A percentile compares a stretch with the other conserved stretches of the same genome.
Evolutionary conservation across 176 grass and related monocot genomes (phyloP).

Genomic region (Tillandsia leiboldiana): DNA sequence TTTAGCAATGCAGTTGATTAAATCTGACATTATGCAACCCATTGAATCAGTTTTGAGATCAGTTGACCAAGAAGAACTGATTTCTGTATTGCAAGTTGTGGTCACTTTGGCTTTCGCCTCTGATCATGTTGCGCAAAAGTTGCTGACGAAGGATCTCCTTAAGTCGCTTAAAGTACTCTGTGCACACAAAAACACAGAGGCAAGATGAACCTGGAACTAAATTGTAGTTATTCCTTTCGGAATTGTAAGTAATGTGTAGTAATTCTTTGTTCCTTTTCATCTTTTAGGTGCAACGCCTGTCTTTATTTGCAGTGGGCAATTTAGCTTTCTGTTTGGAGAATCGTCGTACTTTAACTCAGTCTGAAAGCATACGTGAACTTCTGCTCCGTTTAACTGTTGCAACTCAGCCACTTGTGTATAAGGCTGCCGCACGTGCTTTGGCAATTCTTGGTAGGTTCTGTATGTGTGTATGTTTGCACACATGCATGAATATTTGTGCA

Average conservation of each 20-base stretch:
- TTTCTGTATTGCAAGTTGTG: slow-evolving; percentile 87
- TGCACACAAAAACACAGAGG: slow-evolving; percentile 88
- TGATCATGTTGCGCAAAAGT: slow-evolving; percentile 92
- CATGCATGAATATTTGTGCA: slow-evolving; percentile 7
- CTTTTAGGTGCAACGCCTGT: slow-evolving; percentile 85
- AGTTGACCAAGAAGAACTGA: slow-evolving; percentile 75
- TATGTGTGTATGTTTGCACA: slow-evolving; percentile 1
- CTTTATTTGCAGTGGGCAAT: slow-evolving; percentile 92
- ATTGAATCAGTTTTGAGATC: slow-evolving; percentile 85
- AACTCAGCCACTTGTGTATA: slow-evolving; percentile 54
- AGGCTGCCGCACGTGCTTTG: slow-evolving; percentile 83
- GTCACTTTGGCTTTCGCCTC: slow-evolving; percentile 91
- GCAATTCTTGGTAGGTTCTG: slow-evolving; percentile 68
- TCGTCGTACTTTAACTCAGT: slow-evolving; percentile 69
- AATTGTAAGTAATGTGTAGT: slow-evolving; percentile 9
- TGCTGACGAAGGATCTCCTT: slow-evolving; percentile 77
- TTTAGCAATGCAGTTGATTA: slow-evolving; percentile 80
- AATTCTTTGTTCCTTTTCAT: slow-evolving; percentile 28
- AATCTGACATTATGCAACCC: slow-evolving; percentile 95
- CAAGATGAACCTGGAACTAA: slow-evolving; percentile 35
- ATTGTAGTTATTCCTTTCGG: slow-evolving; percentile 31
- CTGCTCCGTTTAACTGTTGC: slow-evolving; percentile 73
- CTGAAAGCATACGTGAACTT: slow-evolving; percentile 76
- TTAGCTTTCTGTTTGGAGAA: slow-evolving; percentile 97
- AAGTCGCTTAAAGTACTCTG: slow-evolving; percentile 91